A percentile compares a stretch with the other conserved stretches of the same genome.
Evolutionary conservation across 2,329 filamentous ascomycete species (phyloP).

Genomic region (Fusarium tanahbumbuense): DNA sequence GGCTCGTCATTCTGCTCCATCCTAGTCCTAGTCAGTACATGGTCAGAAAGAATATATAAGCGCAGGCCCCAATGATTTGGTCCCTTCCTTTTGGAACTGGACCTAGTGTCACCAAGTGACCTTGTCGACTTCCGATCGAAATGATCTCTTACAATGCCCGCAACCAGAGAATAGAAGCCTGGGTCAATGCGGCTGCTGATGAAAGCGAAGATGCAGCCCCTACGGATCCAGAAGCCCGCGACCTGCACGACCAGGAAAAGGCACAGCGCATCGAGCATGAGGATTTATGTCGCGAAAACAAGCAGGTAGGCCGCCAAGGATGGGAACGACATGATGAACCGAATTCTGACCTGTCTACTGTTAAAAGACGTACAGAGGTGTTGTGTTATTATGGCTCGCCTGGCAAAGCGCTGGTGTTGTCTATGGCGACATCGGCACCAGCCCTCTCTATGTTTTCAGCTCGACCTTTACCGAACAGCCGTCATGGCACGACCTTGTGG

Average conservation of each 20-base stretch:
- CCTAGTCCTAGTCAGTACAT: conserved; percentile 30
- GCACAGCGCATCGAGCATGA: conserved; percentile 47
- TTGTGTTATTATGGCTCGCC: conserved; percentile 59
- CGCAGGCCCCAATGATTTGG: conserved; percentile 31
- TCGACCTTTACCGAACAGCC: conserved; percentile 72
- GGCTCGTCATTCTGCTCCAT: conserved; percentile 41
- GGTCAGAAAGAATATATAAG: conserved; percentile 41
- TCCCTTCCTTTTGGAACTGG: conserved; percentile 19
- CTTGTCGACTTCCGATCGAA: conserved; percentile 37
- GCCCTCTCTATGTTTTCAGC: conserved; percentile 77
- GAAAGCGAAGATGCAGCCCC: conserved; percentile 42
- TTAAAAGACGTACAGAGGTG: conserved; percentile 45
- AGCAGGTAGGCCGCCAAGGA: conserved; percentile 40
- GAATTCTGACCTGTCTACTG: conserved; percentile 17
- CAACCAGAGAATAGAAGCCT: conserved; percentile 45
- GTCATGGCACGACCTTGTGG: conserved; percentile 68
- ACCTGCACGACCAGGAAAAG: conserved; percentile 47
- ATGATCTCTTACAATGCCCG: conserved; percentile 44
- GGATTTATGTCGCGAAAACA: conserved; percentile 45
- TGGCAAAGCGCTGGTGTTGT: conserved; percentile 76
- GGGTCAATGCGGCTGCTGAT: conserved; percentile 36
- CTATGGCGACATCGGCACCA: conserved; percentile 75
- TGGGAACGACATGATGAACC: not conserved
- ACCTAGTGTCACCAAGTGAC: conserved; percentile 42
- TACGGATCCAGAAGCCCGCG: conserved; percentile 44